phyloP scores from a whole-genome alignment of 1,284 basidiomycete species.

The Neolentinus lepideus region DNA sequence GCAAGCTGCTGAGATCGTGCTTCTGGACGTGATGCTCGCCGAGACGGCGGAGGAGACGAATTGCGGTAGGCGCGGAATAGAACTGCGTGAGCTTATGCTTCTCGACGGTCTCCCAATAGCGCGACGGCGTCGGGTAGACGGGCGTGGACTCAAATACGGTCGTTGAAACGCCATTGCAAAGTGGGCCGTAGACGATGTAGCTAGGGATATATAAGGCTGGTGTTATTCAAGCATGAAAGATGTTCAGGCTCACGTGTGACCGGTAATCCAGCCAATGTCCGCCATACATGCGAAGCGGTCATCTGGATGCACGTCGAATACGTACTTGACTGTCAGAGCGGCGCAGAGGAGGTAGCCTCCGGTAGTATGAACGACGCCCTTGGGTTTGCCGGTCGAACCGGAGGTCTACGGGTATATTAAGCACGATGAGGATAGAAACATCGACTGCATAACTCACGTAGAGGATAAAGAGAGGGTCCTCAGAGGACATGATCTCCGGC shows the following conservation, averaged over 20 bases:
- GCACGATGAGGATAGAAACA: constrained; percentile 4
- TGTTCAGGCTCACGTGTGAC: constrained; percentile 65
- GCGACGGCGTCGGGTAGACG: constrained; percentile 91
- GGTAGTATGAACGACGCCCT: constrained; percentile 94
- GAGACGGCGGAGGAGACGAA: constrained; percentile 85
- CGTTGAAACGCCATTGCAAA: constrained; percentile 87
- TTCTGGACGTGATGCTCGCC: constrained; percentile 84
- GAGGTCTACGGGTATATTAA: constrained; percentile 56
- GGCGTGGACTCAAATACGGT: constrained; percentile 97
- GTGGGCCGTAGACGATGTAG: constrained; percentile 96
- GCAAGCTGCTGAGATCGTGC: constrained; percentile 79
- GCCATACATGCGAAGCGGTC: constrained; percentile 98
- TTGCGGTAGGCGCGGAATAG: constrained; percentile 91
- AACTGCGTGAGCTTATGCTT: constrained; percentile 93
- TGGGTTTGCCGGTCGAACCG: constrained; percentile 94
- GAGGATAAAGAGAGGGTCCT: constrained; percentile 97
- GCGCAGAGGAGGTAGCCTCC: constrained; percentile 92
- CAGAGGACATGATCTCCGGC: constrained; percentile 79
- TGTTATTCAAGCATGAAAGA: constrained; percentile 1
- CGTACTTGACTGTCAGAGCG: constrained; percentile 89
- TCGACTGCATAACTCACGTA: constrained; percentile 57
- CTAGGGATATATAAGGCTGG: constrained; percentile 20
- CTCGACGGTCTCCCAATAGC: constrained; percentile 96
- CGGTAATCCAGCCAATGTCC: constrained; percentile 98
- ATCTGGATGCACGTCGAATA: constrained; percentile 93